Evolutionary conservation across 176 grass and related monocot species (phyloP).

Genomic region (Hsuehochloa calcarea): DNA sequence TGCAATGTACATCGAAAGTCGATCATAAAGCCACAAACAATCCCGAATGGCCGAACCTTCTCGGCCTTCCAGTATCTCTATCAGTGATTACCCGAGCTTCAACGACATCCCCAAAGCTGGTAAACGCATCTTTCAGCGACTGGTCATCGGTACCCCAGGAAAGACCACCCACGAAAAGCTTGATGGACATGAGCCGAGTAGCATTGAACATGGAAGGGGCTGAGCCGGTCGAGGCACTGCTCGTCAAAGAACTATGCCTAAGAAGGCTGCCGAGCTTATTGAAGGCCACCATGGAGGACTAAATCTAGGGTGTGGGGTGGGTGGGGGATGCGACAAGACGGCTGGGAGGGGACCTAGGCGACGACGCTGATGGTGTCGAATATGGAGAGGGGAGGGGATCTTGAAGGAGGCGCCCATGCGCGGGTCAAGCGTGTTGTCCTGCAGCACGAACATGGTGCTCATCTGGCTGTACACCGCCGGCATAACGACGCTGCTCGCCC

Average conservation of each 20-base stretch:
- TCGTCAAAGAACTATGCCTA: slow-evolving; percentile 49
- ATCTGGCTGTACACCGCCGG: slow-evolving; percentile 58
- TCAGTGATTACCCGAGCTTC: slow-evolving; percentile 74
- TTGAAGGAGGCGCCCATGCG: slow-evolving; percentile 47
- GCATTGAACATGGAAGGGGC: slow-evolving; percentile 53
- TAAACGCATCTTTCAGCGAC: slow-evolving; percentile 51
- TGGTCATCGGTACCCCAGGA: slow-evolving; percentile 54
- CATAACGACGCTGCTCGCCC: slow-evolving; percentile 71
- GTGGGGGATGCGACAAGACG: too few species aligned
- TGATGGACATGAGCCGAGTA: slow-evolving; percentile 60
- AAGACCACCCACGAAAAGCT: slow-evolving; percentile 81
- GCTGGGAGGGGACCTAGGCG: slow-evolving; percentile 44
- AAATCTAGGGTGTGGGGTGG: too few species aligned
- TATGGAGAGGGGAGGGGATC: slow-evolving; percentile 67
- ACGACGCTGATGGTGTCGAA: slow-evolving; percentile 69
- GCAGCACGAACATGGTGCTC: slow-evolving; percentile 78
- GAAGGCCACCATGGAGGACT: slow-evolving; percentile 60
- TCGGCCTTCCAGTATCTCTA: slow-evolving; percentile 70
- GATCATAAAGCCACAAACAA: too few species aligned
- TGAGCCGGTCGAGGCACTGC: neutral
- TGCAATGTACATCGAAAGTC: too few species aligned
- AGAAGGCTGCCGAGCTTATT: slow-evolving; percentile 72
- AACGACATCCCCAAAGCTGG: slow-evolving; percentile 55
- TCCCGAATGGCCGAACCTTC: slow-evolving; percentile 92
- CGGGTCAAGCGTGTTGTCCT: slow-evolving; percentile 55